A percentile compares a stretch with the other conserved stretches of the same genome.
Conservation (phyloP, 805 yeast species). For the Candida sanyiensis region DNA sequence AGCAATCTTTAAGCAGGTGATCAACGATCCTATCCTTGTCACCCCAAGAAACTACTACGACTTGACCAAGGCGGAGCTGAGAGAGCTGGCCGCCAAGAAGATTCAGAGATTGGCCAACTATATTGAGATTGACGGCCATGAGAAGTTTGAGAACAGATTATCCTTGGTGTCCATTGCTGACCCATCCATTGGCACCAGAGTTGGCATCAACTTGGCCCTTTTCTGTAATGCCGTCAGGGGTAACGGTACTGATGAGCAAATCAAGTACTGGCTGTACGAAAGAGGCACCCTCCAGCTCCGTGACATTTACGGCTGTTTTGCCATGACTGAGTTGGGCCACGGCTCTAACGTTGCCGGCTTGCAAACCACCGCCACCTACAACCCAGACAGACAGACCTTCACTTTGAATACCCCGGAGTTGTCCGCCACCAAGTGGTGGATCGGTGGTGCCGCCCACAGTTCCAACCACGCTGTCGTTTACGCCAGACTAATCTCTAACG, state of each 20-base stretch:
- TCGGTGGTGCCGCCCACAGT: slow-evolving; percentile 95
- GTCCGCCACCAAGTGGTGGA: slow-evolving; percentile 98
- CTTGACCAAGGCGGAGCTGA: slow-evolving; percentile 46
- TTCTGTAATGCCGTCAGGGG: slow-evolving; percentile 80
- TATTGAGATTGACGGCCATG: slow-evolving; percentile 40
- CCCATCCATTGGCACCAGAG: slow-evolving; percentile 73
- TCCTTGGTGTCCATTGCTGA: slow-evolving; percentile 60
- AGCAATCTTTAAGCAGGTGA: slow-evolving; percentile 49
- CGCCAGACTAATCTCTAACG: slow-evolving; percentile 77
- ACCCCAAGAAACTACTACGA: slow-evolving; percentile 54
- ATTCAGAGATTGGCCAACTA: slow-evolving; percentile 57
- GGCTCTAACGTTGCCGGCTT: slow-evolving; percentile 92
- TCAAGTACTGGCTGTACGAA: slow-evolving; percentile 72
- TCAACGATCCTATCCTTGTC: slow-evolving; percentile 60
- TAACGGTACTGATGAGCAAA: slow-evolving; percentile 81
- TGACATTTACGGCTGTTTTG: slow-evolving; percentile 75
- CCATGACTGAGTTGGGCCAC: slow-evolving; percentile 90
- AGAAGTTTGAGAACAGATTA: slow-evolving; percentile 50
- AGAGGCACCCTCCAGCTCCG: slow-evolving; percentile 56
- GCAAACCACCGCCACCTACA: slow-evolving; percentile 87
- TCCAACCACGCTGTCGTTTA: slow-evolving; percentile 83
- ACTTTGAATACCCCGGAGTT: slow-evolving; percentile 78
- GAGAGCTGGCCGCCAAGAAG: slow-evolving; percentile 55
- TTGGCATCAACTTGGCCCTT: slow-evolving; percentile 84
- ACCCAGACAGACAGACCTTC: slow-evolving; percentile 59